Percentiles rank a stretch among this genome's conserved stretches.
phyloP scores from a whole-genome alignment of 805 yeast species.

The Yarrowia yakushimensis region DNA sequence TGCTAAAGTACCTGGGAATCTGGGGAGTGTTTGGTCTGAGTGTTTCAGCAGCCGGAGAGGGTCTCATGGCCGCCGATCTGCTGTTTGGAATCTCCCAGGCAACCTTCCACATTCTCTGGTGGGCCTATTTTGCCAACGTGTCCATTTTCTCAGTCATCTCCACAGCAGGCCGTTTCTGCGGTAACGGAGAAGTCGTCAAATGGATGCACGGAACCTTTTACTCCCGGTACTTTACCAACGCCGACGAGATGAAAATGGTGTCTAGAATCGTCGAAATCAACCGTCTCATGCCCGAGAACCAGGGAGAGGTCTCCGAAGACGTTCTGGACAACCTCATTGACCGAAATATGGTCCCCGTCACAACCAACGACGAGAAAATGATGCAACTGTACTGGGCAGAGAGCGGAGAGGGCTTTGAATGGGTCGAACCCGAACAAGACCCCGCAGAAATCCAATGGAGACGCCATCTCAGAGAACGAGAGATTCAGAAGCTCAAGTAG shows the following conservation, averaged over 20 bases:
- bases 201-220: conserved; percentile 67
- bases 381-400: conserved; percentile 83
- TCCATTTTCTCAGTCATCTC: conserved; percentile 49
- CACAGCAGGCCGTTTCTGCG: conserved; percentile 47
- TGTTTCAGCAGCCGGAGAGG: conserved; percentile 2
- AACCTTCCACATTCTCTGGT: conserved; percentile 45
- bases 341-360: conserved; percentile 40
- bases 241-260: conserved; percentile 66
- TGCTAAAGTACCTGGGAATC: neutral
- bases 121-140: conserved; percentile 49
- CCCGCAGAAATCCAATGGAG: conserved; percentile 59
- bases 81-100: conserved; percentile 30
- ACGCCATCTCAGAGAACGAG: conserved; percentile 33
- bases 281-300: conserved; percentile 43
- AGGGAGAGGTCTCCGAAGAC: conserved; percentile 40
- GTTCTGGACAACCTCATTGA: conserved; percentile 37
- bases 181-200: conserved; percentile 53
- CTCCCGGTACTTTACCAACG: conserved; percentile 58
- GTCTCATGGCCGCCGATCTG: neutral
- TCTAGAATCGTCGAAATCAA: conserved; percentile 65
- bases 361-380: conserved; percentile 62
- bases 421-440: conserved; percentile 89
- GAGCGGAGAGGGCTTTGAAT: conserved; percentile 80
- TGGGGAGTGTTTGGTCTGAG: conserved; percentile 10
- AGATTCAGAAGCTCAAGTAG: conserved; percentile 18